Base-by-base conservation (phyloP, 2,329 filamentous ascomycete species). In the Talaromyces albobiverticillius region DNA sequence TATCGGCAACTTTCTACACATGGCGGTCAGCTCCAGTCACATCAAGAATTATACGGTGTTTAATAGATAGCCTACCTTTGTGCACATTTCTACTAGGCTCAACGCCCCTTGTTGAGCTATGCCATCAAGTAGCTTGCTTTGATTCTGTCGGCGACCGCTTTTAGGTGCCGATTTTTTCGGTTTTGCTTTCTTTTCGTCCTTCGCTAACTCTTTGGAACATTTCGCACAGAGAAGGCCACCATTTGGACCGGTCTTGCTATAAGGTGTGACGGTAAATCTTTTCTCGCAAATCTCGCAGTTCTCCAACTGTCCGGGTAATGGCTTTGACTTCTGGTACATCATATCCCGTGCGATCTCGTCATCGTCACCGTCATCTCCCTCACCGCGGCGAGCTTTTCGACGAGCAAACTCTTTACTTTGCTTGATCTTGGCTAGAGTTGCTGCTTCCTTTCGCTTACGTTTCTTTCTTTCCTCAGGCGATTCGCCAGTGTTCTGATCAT, bases 221-320 rank as follows among this genome's bases (percentile, higher is more conserved):
- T 88, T 84, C 3, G 80, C 79, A 67, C 93, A 97, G 1, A 96
- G 77, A n/a, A 97, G 77, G 14, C 90, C 90, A 3, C 92, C 92
- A n/a, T 87, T 79, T 0, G 89, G 88, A 0, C 89, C 90, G 25
- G 86, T 82, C 60, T 90, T 87, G 58, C 88, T 91, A 73, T 96
- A 96, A 0, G 90, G 82, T 0, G 93, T 96, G 42, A 97, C 92
- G 0, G 90, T 96, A 66, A 97, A 97, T 34, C 91, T 85, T 59
- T 94, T 95, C 41, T 82, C 80, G 69, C 93, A 97, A 3, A 86
- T 75, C 58, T 89, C 90, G 67, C 93, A 97, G 61, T 96, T 92
- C 59, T 89, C 90, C 65, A 93, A 83, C 70, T 97, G 93, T 2
- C 90, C 91, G 1, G 90, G 89, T n/a, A 86, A 68, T 1, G 86